Percentiles rank a stretch among this genome's conserved stretches.
These are phyloP conservation scores for Theileria equi DNA, from an alignment of 169 alveolate genomes.

Conservation along the genomic window DNA sequence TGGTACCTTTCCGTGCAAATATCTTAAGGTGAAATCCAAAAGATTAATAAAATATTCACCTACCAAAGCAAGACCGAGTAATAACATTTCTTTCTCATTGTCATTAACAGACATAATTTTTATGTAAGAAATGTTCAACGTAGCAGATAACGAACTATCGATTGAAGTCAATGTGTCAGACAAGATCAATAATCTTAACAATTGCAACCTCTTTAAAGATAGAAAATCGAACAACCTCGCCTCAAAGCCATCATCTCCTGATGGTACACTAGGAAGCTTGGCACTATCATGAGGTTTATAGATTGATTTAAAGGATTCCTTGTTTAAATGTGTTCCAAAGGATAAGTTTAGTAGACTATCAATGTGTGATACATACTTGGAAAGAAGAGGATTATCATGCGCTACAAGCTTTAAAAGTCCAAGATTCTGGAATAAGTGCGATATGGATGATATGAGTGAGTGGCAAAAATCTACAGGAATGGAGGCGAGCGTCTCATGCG, in stretches of 20 bases:
- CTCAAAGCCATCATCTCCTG: background rate
- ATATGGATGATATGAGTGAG: slow-evolving; percentile 7
- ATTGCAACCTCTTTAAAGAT: slow-evolving; percentile 3
- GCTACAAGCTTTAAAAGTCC: no score
- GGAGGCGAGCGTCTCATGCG: background rate
- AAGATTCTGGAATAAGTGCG: background rate
- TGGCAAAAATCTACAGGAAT: slow-evolving; percentile 6
- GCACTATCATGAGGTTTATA: background rate
- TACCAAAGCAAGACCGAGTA: slow-evolving; percentile 23
- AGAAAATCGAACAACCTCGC: slow-evolving; percentile 2
- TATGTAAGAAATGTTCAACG: slow-evolving; percentile 1
- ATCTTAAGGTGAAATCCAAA: background rate
- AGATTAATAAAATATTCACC: slow-evolving; percentile 25
- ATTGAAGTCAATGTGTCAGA: slow-evolving; percentile 34
- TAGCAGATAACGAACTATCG: slow-evolving; percentile 12
- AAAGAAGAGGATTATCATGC: background rate
- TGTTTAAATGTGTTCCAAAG: background rate
- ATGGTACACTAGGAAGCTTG: no score
- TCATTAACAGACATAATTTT: slow-evolving; percentile 12
- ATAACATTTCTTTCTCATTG: slow-evolving; percentile 37
- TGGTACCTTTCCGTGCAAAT: background rate
- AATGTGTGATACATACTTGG: slow-evolving; percentile 1
- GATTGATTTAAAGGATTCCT: background rate
- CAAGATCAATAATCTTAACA: slow-evolving; percentile 19
- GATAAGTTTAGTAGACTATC: background rate